These are phyloP conservation scores for Wilhelminamyces savonicus DNA, from an alignment of 805 yeast species.

Conservation along the genomic window DNA sequence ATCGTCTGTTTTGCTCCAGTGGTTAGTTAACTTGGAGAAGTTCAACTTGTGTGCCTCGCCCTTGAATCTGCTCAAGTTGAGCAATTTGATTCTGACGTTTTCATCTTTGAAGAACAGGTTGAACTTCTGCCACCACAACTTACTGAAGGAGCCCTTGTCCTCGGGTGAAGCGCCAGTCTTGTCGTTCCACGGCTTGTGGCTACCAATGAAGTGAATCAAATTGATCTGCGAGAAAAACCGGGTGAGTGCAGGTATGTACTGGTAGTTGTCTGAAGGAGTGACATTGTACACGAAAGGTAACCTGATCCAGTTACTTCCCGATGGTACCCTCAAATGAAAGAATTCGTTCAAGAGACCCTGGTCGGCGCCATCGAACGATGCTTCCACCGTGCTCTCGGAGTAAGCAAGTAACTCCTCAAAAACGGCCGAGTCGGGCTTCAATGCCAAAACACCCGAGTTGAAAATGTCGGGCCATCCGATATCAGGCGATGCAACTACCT, in stretches of 20 bases:
- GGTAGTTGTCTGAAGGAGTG: constrained; percentile 58
- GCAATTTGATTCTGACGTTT: constrained; percentile 3
- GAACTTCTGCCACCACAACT: constrained; percentile 25
- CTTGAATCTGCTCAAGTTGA: constrained; percentile 1
- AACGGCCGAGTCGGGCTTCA: constrained; percentile 44
- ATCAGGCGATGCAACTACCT: constrained; percentile 62
- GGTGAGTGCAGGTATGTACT: constrained; percentile 64
- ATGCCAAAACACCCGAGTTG: constrained; percentile 69
- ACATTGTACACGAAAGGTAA: constrained; percentile 83
- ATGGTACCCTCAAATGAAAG: constrained; percentile 36
- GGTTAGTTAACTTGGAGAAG: constrained; percentile 13
- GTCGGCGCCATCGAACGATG: constrained; percentile 81
- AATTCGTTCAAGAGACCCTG: constrained; percentile 83
- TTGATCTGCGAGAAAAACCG: constrained; percentile 44
- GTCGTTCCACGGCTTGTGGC: constrained; percentile 49
- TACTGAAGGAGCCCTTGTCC: too few relatives aligned
- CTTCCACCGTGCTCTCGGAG: constrained; percentile 8
- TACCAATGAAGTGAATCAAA: constrained; percentile 64
- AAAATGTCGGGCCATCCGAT: constrained; percentile 91
- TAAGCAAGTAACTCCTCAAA: constrained; percentile 34
- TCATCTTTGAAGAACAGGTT: constrained; percentile 14
- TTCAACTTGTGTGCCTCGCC: constrained; percentile 18
- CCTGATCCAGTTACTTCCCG: constrained; percentile 58
- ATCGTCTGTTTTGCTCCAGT: constrained; percentile 13
- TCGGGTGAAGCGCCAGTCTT: too few relatives aligned